A percentile compares a stretch with the other conserved stretches of the same genome.
Conservation (phyloP, 2,329 filamentous ascomycete species). For the Colletotrichum destructivum region DNA sequence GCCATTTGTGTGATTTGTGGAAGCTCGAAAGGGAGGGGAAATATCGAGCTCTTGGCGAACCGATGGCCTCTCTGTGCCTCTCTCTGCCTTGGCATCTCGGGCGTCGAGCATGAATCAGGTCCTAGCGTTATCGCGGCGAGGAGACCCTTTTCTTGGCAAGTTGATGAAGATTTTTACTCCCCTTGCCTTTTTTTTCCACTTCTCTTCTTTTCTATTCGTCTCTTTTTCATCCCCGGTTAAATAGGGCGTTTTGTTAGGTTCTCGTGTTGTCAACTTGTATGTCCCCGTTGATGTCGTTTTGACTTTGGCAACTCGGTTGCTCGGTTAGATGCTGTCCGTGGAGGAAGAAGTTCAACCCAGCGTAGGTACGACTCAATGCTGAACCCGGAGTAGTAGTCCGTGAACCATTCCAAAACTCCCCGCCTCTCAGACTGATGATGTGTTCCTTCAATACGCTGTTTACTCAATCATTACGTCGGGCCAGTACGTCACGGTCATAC, state of each 20-base stretch:
- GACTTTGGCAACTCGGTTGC: neutral
- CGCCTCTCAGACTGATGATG: too few relatives aligned
- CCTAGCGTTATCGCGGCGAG: conserved; percentile 23
- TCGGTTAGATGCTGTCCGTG: too few relatives aligned
- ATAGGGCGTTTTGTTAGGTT: too few relatives aligned
- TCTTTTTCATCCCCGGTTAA: too few relatives aligned
- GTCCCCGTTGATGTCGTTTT: too few relatives aligned
- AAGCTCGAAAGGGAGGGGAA: neutral
- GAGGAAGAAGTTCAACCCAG: too few relatives aligned
- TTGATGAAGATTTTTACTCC: neutral
- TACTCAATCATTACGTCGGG: conserved; percentile 9
- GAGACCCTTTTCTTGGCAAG: conserved; percentile 11
- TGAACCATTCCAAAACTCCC: too few relatives aligned
- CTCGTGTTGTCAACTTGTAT: neutral
- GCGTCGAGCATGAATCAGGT: conserved; percentile 21
- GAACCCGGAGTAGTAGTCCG: neutral
- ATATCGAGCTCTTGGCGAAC: conserved; percentile 24
- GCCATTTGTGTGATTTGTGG: conserved; percentile 4
- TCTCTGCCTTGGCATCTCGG: conserved; percentile 27
- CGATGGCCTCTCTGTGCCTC: neutral
- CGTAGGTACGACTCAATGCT: neutral
- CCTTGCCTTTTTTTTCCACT: too few relatives aligned
- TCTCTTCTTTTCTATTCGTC: too few relatives aligned
- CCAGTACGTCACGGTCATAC: neutral
- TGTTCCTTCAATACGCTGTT: neutral